These are phyloP conservation scores for Clavaria fumosa DNA, from an alignment of 768 basidiomycete species.

Conservation along the genomic window DNA sequence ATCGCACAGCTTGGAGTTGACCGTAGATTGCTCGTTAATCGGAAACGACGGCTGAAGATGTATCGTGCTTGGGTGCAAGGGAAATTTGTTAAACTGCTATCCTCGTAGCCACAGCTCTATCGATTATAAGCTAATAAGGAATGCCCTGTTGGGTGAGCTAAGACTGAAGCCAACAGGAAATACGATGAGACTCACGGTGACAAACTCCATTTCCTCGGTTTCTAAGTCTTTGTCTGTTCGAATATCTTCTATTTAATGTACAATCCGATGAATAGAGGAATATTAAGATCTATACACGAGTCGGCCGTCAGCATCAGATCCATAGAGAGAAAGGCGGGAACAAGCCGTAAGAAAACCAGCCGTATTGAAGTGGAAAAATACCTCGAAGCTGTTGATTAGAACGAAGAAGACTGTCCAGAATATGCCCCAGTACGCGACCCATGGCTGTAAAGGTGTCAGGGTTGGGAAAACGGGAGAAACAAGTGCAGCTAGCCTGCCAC, in stretches of 20 bases:
- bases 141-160: slow-evolving; percentile 31
- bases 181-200: slow-evolving; percentile 28
- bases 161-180: not conserved
- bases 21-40: slow-evolving; percentile 77
- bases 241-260: slow-evolving; percentile 30
- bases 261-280: slow-evolving; percentile 29
- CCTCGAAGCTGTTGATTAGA: slow-evolving; percentile 23
- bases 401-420: slow-evolving; percentile 38
- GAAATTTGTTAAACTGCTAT: slow-evolving; percentile 50
- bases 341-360: slow-evolving; percentile 30
- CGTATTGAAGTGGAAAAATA: slow-evolving; percentile 38
- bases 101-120: too few species aligned
- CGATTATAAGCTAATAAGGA: too few species aligned
- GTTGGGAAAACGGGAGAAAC: not conserved
- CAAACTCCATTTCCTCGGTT: slow-evolving; percentile 55
- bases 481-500: slow-evolving; percentile 20
- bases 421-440: slow-evolving; percentile 40
- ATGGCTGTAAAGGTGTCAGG: slow-evolving; percentile 20
- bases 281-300: slow-evolving; percentile 25
- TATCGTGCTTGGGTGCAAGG: slow-evolving; percentile 93
- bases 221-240: slow-evolving; percentile 34
- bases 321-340: slow-evolving; percentile 8
- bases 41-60: slow-evolving; percentile 93
- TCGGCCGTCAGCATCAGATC: not conserved
- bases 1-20: slow-evolving; percentile 82